Evolutionary conservation across 2,329 filamentous ascomycete genomes (phyloP).

Genomic region (Aspergillus caelatus): DNA sequence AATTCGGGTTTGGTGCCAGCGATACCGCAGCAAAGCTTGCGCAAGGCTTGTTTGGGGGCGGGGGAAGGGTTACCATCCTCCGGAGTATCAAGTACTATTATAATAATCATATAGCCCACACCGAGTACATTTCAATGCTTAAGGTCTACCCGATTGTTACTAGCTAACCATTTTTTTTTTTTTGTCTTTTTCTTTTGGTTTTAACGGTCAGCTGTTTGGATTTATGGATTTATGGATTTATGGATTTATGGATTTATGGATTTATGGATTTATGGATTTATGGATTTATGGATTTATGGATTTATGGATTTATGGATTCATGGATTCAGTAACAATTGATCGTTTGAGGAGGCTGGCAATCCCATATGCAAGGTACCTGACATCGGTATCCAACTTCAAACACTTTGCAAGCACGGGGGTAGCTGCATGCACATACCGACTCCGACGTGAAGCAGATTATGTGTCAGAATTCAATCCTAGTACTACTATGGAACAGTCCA

Average conservation of each 20-base stretch:
- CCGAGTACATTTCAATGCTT: no score
- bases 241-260: no score
- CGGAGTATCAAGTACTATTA: neutral
- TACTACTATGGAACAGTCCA: neutral
- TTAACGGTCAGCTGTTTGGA: no score
- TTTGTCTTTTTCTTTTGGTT: no score
- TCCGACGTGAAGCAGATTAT: neutral
- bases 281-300: no score
- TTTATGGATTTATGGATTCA: no score
- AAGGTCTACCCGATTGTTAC: no score
- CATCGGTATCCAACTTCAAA: neutral
- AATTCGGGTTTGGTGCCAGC: neutral
- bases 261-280: no score
- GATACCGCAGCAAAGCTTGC: slow-evolving; percentile 1
- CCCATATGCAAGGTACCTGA: neutral
- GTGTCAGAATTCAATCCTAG: neutral
- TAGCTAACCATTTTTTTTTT: no score
- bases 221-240: no score
- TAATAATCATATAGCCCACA: neutral
- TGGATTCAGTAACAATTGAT: neutral
- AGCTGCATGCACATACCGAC: neutral
- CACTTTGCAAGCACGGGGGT: neutral
- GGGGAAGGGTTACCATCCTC: slow-evolving; percentile 6
- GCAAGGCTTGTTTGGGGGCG: slow-evolving; percentile 14
- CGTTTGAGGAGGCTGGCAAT: neutral